Conservation (phyloP, 208 protist species). For the Wallacemonas sp. region DNA sequence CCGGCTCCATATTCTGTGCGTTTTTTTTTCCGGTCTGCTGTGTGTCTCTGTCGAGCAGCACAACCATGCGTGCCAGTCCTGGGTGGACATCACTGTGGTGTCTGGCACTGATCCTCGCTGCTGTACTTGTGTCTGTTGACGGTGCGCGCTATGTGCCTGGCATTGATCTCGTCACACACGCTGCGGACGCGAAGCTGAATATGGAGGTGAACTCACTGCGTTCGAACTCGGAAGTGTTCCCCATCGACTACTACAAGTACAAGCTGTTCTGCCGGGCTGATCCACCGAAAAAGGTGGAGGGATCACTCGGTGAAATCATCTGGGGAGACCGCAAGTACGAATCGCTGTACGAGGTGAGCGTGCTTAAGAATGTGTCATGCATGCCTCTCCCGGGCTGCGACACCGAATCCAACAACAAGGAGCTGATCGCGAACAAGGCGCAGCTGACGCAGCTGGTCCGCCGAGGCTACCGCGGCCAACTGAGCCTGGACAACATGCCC, state of each 20-base stretch:
- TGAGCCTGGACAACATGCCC: constrained; percentile 87
- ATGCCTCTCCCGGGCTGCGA: constrained; percentile 47
- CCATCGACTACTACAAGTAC: constrained; percentile 64
- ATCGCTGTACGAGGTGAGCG: constrained; percentile 69
- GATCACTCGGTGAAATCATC: constrained; percentile 76
- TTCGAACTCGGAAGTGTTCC: constrained; percentile 62
- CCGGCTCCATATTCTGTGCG: too few species aligned
- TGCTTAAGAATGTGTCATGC: constrained; percentile 50
- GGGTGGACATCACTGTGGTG: not conserved
- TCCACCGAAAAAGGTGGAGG: constrained; percentile 24
- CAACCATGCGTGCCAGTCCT: not conserved
- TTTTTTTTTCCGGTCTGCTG: too few species aligned
- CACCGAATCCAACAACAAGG: constrained; percentile 27
- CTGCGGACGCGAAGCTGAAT: constrained; percentile 31
- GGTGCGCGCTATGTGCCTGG: constrained; percentile 7
- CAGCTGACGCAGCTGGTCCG: constrained; percentile 47
- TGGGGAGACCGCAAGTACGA: constrained; percentile 76
- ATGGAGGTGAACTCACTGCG: constrained; percentile 78
- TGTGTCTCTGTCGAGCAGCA: too few species aligned
- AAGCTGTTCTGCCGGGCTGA: constrained; percentile 64
- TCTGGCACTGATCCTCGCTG: not conserved
- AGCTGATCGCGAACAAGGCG: constrained; percentile 15
- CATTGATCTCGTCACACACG: constrained; percentile 28
- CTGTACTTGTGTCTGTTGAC: not conserved
- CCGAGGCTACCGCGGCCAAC: constrained; percentile 74